Percentiles rank a stretch among this genome's conserved stretches.
Conservation (phyloP, 2,329 filamentous ascomycete species). For the Epicoccum nigrum region DNA sequence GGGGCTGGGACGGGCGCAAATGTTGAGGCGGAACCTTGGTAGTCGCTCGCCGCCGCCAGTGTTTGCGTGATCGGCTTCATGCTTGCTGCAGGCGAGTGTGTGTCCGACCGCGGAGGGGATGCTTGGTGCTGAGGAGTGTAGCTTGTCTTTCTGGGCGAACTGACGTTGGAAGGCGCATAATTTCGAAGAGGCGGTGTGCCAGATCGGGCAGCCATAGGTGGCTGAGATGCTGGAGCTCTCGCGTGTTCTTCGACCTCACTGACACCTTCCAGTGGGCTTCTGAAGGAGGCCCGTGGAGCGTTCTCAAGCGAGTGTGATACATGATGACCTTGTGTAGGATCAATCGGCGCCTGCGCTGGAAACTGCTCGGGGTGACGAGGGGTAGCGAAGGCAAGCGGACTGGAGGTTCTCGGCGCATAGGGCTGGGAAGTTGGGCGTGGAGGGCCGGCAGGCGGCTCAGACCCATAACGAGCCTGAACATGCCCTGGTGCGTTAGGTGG, state of each 20-base stretch:
- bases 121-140: conserved; percentile 59
- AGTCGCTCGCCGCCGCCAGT: conserved; percentile 48
- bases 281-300: conserved; percentile 32
- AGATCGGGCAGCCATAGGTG: conserved; percentile 33
- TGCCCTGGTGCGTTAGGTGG: conserved; percentile 46
- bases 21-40: conserved; percentile 62
- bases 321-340: conserved; percentile 27
- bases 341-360: conserved; percentile 1
- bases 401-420: conserved; percentile 69
- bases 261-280: conserved; percentile 41
- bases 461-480: no score
- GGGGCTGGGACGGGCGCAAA: conserved; percentile 47
- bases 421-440: conserved; percentile 53
- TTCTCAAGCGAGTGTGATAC: conserved; percentile 37
- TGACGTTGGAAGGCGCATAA: conserved; percentile 41
- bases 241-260: conserved; percentile 43
- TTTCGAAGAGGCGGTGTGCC: conserved; percentile 44
- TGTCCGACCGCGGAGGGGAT: conserved; percentile 55
- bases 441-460: conserved; percentile 35
- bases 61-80: conserved; percentile 55
- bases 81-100: conserved; percentile 64
- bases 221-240: conserved; percentile 20
- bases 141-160: conserved; percentile 49
- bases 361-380: conserved; percentile 39
- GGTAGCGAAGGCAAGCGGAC: conserved; percentile 61